Evolutionary conservation across 176 grass and related monocot species (phyloP), one percentile per base, ranked within the genome.

Genomic region (Oryza glaberrima): DNA sequence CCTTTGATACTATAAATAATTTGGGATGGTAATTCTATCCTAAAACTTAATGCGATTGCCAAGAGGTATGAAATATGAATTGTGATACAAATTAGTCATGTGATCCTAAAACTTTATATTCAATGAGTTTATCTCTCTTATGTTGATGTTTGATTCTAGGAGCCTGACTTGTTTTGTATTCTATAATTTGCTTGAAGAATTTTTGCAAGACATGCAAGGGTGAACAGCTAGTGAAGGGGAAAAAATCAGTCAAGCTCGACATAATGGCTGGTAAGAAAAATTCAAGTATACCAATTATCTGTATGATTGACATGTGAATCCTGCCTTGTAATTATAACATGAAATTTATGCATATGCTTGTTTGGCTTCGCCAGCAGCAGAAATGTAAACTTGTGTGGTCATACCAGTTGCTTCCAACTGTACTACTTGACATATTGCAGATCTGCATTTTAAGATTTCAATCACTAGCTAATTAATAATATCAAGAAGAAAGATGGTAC

Each of bases 161-260:
- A n/a, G 34, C 15, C 73, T 81, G 56, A 81, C 43, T 43, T 78
- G 34, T 79, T 86, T 35, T 79, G 56, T 28, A 70, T 83, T 73
- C 63, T 70, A 30, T 84, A 74, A 64, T 87, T 34, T 32, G 35
- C 85, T 76, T 88, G 69, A 74, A 97, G 94, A 89, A 35, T 82
- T 94, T 97, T 78, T 97, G 94, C 90, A 97, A 97, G 88, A 94
- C 94, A 43, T 97, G 94, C 90, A 97, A 92, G 64, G 94, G 94
- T 34, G 76, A 92, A 73, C 88, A 92, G 75, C 58, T 94, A 65
- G 75, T 91, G 63, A 90, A 85, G 82, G 92, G 92, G 30, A 92
- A 82, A 88, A 94, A 77, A 74, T 81, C 94, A 85, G 46, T 91
- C 64, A 97, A 97, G 83, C 86, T 97, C 48, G 92, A 97, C 80